A percentile compares a stretch with the other conserved stretches of the same genome.
phyloP scores from a whole-genome alignment of 345 rosid genomes.

The Viola odorata region DNA sequence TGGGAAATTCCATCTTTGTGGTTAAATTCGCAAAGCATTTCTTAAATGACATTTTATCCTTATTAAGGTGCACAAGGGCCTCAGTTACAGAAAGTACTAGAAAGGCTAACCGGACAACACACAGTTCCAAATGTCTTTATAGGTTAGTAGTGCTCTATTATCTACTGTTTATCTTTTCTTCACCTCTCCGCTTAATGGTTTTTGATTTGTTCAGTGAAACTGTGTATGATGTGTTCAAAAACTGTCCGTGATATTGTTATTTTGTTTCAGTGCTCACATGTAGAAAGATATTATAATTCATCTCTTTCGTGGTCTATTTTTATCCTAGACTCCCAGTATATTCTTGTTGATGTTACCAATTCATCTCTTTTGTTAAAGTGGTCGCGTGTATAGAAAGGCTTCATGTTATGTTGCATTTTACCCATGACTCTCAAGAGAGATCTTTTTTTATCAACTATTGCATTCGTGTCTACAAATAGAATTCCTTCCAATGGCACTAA shows the following conservation, averaged over 20 bases:
- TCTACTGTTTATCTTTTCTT: background rate
- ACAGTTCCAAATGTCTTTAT: conserved; percentile 95
- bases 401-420: no score
- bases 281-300: background rate
- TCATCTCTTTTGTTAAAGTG: no score
- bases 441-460: no score
- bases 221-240: background rate
- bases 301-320: no score
- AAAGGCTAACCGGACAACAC: conserved; percentile 84
- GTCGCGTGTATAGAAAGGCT: no score
- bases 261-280: background rate
- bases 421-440: no score
- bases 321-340: no score
- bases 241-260: background rate
- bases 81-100: conserved; percentile 76
- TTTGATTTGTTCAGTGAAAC: background rate
- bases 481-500: background rate
- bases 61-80: conserved; percentile 82
- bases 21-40: no score
- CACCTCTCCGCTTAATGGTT: background rate
- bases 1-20: no score
- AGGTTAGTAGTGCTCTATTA: conserved; percentile 36
- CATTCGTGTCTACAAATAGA: no score
- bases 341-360: no score
- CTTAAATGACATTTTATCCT: background rate